Evolutionary conservation across 2,329 filamentous ascomycete species (phyloP), one percentile per base, ranked within the genome.

Genomic region (Diaporthe citriasiana): DNA sequence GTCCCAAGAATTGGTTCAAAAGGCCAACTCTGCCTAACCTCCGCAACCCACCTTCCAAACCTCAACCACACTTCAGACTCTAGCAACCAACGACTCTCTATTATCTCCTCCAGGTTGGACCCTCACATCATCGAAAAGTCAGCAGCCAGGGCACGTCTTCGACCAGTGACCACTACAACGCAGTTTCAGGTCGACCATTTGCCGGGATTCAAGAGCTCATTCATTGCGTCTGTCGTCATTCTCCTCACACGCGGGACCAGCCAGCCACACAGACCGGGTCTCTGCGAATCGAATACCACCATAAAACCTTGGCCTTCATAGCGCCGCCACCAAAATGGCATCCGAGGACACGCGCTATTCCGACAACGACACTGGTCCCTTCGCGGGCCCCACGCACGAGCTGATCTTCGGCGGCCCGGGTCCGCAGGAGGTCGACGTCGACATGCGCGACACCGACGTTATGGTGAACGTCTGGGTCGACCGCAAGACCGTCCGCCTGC

Each of bases 371-470:
- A 50, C 30, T 19, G 45, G 63, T 7, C 42, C 45, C 0, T 66
- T 51, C 17, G 27, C 27, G 4, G 30, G 27, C 63, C 30, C 10
- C 3, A 66, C 27, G 17, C 7, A 66, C 45, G 63, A 47, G 27
- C 63, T 51, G 27, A 2, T 66, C 2, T 38, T 13, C 30, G 63
- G 63, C 19, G 63, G 63, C 12, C n/a, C 42, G 1, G 45, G 63
- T 22, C 63, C 40, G 19, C 40, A 51, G 7, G 30, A 66, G 45
- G 42, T 51, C 45, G 63, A 51, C 30, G 3, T 51, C 17, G 63
- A 66, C 25, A 30, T 47, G n/a, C 42, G 63, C 27, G 63, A 66
- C 63, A 45, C 27, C 45, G 63, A 51, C 45, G 63, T 66, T 13
- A 17, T 66, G 63, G 6, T 66, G 13, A 50, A 33, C 15, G 42